phyloP scores from a whole-genome alignment of 495 filamentous ascomycete species.

The Evernia prunastri region DNA sequence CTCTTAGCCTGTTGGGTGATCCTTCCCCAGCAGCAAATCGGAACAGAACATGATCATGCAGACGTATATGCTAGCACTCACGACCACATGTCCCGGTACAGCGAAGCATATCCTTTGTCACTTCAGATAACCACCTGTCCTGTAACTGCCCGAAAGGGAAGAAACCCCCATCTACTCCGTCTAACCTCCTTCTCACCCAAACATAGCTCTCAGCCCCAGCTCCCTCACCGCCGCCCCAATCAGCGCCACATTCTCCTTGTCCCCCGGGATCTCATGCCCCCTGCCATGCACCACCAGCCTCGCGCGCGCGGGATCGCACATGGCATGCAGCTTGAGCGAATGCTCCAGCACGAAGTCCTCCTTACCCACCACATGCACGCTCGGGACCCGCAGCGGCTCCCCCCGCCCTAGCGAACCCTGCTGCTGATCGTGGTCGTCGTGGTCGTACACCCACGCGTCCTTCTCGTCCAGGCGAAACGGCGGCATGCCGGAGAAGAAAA shows the following conservation, averaged over 20 bases:
- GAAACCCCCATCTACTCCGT: too few species aligned
- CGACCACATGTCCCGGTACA: too few species aligned
- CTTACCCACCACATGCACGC: conserved; percentile 38
- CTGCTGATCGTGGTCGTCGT: too few species aligned
- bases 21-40: too few species aligned
- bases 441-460: background rate
- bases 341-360: conserved; percentile 31
- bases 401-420: too few species aligned
- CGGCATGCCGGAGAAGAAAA: conserved; percentile 37
- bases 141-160: too few species aligned
- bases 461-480: conserved; percentile 33
- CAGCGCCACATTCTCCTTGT: conserved; percentile 28
- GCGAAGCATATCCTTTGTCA: too few species aligned
- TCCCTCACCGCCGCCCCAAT: conserved; percentile 31
- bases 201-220: background rate
- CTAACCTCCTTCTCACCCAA: background rate
- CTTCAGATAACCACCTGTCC: too few species aligned
- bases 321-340: conserved; percentile 31
- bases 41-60: too few species aligned
- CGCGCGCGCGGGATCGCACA: conserved; percentile 33
- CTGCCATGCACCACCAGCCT: conserved; percentile 31
- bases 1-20: too few species aligned
- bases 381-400: conserved; percentile 34
- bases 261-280: conserved; percentile 34
- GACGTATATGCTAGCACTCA: too few species aligned